Evolutionary conservation across 805 yeast species (phyloP), one percentile per base, ranked within the genome.

Genomic region (Nakazawaea ishiwadae): DNA sequence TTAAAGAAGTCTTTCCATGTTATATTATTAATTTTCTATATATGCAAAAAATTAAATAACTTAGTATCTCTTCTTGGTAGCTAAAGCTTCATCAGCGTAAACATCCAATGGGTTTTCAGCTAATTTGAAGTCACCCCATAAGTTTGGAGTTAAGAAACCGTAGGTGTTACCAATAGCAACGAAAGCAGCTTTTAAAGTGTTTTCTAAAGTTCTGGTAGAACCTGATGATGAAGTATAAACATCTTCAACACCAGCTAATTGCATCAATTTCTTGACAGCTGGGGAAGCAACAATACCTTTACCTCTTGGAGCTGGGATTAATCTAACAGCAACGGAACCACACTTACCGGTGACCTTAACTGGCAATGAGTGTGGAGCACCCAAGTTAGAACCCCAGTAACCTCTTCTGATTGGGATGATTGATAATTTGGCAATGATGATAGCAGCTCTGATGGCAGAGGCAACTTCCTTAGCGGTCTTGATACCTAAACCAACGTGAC

Each of bases 251-350:
- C 99, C 99, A 68, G 97, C 99, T 71, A 93, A 86, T 79, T 91
- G 96, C 78, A 93, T 79, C 75, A 93, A 83, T 78, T 89, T 89
- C 86, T 90, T 91, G 71, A 93, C 98, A 59, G 96, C 96, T 71
- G 99, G 98, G 61, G 99, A 93, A 68, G 99, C 99, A 62, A 93
- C 96, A 68, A 93, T 87, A 85, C 97, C 98, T 72, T 96, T 89
- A 91, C 99, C 99, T 83, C 99, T 93, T 83, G 99, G 98, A 59
- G 99, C 99, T 75, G 99, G 99, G 69, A 93, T 90, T 69, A 93
- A 83, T 83, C 99, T 89, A 59, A 91, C 96, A 53, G 84, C 71
- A 67, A 93, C 98, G 74, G 98, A 91, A 84, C 99, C 99, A 81
- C 98, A 93, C 89, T 91, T 93, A 79, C 99, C 99, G 59, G 98